Conservation (phyloP, 2,329 filamentous ascomycete species). For the Pleochaeta shiraiana region DNA sequence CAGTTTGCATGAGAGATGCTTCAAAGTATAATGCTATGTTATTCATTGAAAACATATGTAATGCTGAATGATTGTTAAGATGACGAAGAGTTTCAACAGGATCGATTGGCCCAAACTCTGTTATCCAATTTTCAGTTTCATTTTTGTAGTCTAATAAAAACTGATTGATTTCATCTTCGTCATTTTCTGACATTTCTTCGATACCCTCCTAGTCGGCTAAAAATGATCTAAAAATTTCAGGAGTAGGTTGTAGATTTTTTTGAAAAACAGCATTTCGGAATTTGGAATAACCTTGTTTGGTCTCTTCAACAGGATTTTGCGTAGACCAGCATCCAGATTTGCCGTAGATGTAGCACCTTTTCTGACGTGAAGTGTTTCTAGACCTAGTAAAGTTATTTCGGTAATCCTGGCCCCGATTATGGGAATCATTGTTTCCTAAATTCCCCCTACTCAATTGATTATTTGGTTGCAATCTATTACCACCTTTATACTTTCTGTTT, state of each 20-base stretch:
- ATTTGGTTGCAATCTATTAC: background rate
- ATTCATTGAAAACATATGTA: background rate
- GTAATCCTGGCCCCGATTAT: background rate
- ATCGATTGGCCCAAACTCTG: background rate
- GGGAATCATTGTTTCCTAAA: background rate
- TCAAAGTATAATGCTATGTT: background rate
- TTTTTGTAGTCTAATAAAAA: background rate
- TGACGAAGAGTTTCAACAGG: background rate
- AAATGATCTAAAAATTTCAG: background rate
- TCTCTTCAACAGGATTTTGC: background rate
- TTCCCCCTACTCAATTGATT: background rate
- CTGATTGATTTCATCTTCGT: background rate
- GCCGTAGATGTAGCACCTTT: background rate
- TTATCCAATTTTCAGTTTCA: background rate
- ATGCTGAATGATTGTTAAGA: background rate
- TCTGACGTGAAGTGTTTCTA: background rate
- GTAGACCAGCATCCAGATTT: background rate
- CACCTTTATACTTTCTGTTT: background rate
- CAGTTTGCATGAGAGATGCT: background rate
- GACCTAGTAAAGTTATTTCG: background rate
- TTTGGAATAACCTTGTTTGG: background rate
- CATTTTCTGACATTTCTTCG: background rate
- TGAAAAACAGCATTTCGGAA: background rate
- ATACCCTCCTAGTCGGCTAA: background rate
- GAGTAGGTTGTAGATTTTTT: background rate